These are phyloP conservation scores for Kazachstania martiniae DNA, from an alignment of 805 yeast genomes.

Conservation along the genomic window DNA sequence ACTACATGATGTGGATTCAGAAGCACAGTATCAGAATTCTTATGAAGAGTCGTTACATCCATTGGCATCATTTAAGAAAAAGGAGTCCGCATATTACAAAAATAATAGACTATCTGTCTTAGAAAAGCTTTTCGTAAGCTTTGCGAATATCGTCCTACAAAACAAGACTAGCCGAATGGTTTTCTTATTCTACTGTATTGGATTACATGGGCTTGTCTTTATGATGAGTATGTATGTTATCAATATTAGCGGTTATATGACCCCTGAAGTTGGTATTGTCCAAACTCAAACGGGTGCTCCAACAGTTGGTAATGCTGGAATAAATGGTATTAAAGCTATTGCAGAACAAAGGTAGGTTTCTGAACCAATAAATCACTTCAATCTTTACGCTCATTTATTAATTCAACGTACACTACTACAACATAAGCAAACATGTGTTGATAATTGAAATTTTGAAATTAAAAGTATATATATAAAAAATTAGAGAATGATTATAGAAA, in stretches of 20 bases:
- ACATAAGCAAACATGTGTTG: too few relatives aligned
- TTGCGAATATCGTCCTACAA: constrained; percentile 66
- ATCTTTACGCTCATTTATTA: too few relatives aligned
- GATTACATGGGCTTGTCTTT: constrained; percentile 66
- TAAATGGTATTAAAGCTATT: constrained; percentile 1
- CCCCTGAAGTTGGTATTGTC: constrained; percentile 33
- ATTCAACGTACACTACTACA: too few relatives aligned
- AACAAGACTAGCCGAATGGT: constrained; percentile 61
- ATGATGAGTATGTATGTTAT: constrained; percentile 46
- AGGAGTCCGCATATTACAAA: constrained; percentile 62
- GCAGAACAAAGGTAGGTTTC: too few relatives aligned
- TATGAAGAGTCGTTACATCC: constrained; percentile 79
- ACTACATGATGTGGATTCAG: constrained; percentile 34
- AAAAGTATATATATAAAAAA: too few relatives aligned
- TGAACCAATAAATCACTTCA: too few relatives aligned
- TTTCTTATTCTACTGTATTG: constrained; percentile 62
- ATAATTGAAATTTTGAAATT: too few relatives aligned
- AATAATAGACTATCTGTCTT: constrained; percentile 60
- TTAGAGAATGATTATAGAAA: too few relatives aligned
- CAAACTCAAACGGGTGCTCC: constrained; percentile 9
- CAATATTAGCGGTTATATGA: constrained; percentile 33
- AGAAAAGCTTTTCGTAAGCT: constrained; percentile 65
- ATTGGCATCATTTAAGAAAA: constrained; percentile 66
- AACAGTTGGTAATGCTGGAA: constrained; percentile 1
- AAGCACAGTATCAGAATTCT: constrained; percentile 45